phyloP scores from a whole-genome alignment of 2,329 filamentous ascomycete species.

The Elsinoe batatas region DNA sequence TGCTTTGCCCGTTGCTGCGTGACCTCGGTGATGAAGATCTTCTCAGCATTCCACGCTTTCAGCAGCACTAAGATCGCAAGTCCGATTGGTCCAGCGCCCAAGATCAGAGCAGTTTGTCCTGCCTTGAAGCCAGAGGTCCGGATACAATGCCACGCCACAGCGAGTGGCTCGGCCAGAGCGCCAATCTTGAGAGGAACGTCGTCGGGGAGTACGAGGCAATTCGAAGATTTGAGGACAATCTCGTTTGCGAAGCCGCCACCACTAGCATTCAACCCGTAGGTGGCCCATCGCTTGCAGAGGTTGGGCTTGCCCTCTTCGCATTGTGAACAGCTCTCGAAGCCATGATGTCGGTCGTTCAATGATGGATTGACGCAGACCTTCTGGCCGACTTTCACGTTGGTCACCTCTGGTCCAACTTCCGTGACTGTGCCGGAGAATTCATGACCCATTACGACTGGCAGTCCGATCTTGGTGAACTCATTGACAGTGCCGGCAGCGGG shows the following conservation, averaged over 20 bases:
- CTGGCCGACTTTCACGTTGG: slow-evolving; percentile 43
- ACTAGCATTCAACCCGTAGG: slow-evolving; percentile 30
- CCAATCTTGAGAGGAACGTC: slow-evolving; percentile 43
- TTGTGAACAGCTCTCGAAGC: background rate
- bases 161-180: slow-evolving; percentile 54
- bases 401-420: slow-evolving; percentile 46
- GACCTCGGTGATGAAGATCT: slow-evolving; percentile 50
- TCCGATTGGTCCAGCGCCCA: slow-evolving; percentile 55
- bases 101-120: slow-evolving; percentile 43
- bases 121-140: slow-evolving; percentile 36
- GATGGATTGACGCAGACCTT: slow-evolving; percentile 48
- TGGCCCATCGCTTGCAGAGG: slow-evolving; percentile 1
- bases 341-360: slow-evolving; percentile 11
- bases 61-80: slow-evolving; percentile 51
- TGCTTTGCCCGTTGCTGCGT: slow-evolving; percentile 11
- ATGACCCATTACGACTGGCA: slow-evolving; percentile 42
- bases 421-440: slow-evolving; percentile 53
- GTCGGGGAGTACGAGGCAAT: slow-evolving; percentile 43
- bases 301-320: slow-evolving; percentile 3
- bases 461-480: background rate
- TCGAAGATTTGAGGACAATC: slow-evolving; percentile 41
- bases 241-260: slow-evolving; percentile 49
- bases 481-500: background rate
- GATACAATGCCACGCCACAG: slow-evolving; percentile 56
- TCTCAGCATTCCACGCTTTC: slow-evolving; percentile 41